Evolutionary conservation across 2,329 filamentous ascomycete species (phyloP).

Genomic region (Grosmannia huntii): DNA sequence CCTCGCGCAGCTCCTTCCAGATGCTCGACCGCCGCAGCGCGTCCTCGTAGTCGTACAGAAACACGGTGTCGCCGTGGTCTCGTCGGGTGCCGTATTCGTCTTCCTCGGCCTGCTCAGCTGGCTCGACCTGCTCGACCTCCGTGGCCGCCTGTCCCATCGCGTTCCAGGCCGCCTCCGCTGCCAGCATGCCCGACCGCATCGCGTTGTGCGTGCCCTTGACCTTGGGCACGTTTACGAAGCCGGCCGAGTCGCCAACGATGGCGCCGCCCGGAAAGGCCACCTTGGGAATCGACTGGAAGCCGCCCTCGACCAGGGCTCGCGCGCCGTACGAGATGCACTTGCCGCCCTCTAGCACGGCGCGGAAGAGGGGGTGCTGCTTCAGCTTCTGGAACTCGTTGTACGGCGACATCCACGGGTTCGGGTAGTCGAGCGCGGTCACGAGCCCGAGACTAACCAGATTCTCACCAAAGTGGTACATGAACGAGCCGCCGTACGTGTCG

Average conservation of each 20-base stretch:
- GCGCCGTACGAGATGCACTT: slow-evolving; percentile 97
- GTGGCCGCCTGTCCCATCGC: slow-evolving; percentile 41
- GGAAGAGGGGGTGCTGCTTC: slow-evolving; percentile 93
- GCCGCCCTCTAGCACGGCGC: slow-evolving; percentile 75
- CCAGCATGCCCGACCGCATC: slow-evolving; percentile 95
- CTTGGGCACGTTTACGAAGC: slow-evolving; percentile 95
- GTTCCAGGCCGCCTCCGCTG: slow-evolving; percentile 76
- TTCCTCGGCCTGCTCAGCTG: neutral
- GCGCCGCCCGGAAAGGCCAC: slow-evolving; percentile 93
- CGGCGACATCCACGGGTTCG: slow-evolving; percentile 91
- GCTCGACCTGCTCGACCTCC: neutral
- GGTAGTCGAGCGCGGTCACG: slow-evolving; percentile 87
- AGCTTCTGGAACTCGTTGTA: slow-evolving; percentile 97
- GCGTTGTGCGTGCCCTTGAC: slow-evolving; percentile 97
- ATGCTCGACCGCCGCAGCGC: slow-evolving; percentile 73
- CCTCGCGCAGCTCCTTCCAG: slow-evolving; percentile 88
- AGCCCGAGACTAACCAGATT: slow-evolving; percentile 88
- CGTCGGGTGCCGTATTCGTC: neutral
- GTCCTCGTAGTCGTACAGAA: slow-evolving; percentile 91
- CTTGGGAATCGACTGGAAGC: slow-evolving; percentile 95
- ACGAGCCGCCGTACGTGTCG: slow-evolving; percentile 93
- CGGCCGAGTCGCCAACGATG: slow-evolving; percentile 88
- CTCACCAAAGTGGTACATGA: slow-evolving; percentile 98
- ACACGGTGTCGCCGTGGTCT: slow-evolving; percentile 42
- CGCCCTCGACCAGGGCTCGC: slow-evolving; percentile 81